Percentiles rank a stretch among this genome's conserved stretches.
phyloP scores from a whole-genome alignment of 352 stramenopile genomes.

The Pythium sp. region DNA sequence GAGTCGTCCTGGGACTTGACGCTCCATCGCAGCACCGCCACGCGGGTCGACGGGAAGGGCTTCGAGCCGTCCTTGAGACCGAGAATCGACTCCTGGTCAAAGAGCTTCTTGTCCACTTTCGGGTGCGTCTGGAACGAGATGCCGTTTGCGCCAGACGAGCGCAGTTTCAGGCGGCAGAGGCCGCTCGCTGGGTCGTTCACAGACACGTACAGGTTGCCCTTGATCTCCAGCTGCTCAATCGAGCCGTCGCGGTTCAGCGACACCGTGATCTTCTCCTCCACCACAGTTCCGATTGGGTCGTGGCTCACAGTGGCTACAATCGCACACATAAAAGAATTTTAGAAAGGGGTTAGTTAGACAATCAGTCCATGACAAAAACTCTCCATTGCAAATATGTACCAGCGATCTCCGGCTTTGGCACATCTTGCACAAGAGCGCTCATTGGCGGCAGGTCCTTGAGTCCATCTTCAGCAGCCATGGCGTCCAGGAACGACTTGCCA shows the following conservation, averaged over 20 bases:
- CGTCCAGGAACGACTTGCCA: conserved; percentile 84
- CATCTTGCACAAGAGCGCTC: conserved; percentile 59
- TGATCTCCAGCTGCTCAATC: conserved; percentile 84
- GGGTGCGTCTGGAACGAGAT: conserved; percentile 86
- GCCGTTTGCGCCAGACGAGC: conserved; percentile 57
- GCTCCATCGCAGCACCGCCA: conserved; percentile 83
- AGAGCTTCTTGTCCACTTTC: conserved; percentile 88
- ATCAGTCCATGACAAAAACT: neutral
- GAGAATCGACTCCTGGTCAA: conserved; percentile 77
- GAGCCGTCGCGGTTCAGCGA: conserved; percentile 76
- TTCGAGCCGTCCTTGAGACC: conserved; percentile 81
- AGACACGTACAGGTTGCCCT: conserved; percentile 83
- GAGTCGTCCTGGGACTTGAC: conserved; percentile 86
- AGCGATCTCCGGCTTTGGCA: conserved; percentile 56
- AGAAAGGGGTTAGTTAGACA: neutral
- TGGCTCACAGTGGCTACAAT: conserved; percentile 54
- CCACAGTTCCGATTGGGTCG: conserved; percentile 77
- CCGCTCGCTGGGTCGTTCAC: conserved; percentile 74
- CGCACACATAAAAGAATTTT: neutral
- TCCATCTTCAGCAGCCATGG: conserved; percentile 83
- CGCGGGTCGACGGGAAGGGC: conserved; percentile 76
- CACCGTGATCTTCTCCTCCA: conserved; percentile 88
- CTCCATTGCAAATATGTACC: conserved; percentile 7
- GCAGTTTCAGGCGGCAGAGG: conserved; percentile 73
- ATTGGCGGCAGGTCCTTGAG: conserved; percentile 86